Percentiles rank a stretch among this genome's conserved stretches.
Evolutionary conservation across 768 basidiomycete species (phyloP).

Genomic region (Podaxis carcinomalis): DNA sequence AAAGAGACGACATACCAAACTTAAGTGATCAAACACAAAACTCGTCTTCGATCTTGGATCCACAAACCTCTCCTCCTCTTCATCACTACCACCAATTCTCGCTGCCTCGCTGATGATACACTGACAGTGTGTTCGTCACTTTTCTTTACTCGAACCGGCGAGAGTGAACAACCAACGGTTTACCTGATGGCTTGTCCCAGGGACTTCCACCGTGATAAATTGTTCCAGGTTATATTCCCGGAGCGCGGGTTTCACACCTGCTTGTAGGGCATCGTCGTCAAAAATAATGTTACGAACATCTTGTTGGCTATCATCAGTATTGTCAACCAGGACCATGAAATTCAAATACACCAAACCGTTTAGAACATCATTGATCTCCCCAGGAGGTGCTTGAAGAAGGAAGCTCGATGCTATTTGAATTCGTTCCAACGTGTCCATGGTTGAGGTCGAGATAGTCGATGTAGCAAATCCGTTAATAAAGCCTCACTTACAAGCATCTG

Average conservation of each 20-base stretch:
- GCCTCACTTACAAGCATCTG: not conserved
- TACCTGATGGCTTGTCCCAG: constrained; percentile 73
- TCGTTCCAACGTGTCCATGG: constrained; percentile 60
- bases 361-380: constrained; percentile 95
- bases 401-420: constrained; percentile 73
- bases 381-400: constrained; percentile 87
- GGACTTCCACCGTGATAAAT: constrained; percentile 84
- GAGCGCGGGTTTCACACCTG: constrained; percentile 72
- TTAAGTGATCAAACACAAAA: constrained; percentile 84
- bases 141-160: constrained; percentile 14
- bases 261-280: constrained; percentile 80
- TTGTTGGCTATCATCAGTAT: constrained; percentile 26
- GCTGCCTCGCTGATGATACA: constrained; percentile 79
- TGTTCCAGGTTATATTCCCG: constrained; percentile 85
- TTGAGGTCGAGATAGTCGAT: not conserved
- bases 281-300: constrained; percentile 89
- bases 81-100: constrained; percentile 37
- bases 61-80: constrained; percentile 65
- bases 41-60: constrained; percentile 78
- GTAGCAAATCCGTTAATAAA: constrained; percentile 13
- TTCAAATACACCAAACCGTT: constrained; percentile 52
- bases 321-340: not conserved
- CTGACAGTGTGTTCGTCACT: constrained; percentile 35
- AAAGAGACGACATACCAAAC: constrained; percentile 49
- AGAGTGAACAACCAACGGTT: constrained; percentile 16